These are phyloP conservation scores for Colletotrichum horii DNA, from an alignment of 2,329 filamentous ascomycete genomes.

Conservation along the genomic window DNA sequence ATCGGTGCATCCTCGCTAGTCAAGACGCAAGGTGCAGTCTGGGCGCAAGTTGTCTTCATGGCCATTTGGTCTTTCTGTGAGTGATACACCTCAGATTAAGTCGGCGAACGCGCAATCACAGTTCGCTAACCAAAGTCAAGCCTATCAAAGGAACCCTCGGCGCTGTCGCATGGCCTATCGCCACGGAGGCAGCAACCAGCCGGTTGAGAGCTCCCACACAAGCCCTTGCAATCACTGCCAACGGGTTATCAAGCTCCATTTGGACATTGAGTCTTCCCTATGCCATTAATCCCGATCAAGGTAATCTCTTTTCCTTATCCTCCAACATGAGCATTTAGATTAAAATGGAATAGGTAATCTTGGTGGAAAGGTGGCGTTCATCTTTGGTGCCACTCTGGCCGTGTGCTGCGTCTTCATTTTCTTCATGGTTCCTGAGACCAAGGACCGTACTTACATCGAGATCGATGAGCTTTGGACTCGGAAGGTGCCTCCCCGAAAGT, in stretches of 20 bases:
- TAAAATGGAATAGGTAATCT: not conserved
- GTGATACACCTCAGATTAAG: not conserved
- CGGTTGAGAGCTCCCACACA: conserved; percentile 27
- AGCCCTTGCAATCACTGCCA: not conserved
- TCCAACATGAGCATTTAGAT: not conserved
- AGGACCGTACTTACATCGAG: conserved; percentile 26
- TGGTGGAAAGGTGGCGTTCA: not conserved
- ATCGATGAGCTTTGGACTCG: conserved; percentile 25
- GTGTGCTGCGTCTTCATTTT: conserved; percentile 24
- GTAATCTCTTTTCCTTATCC: not conserved
- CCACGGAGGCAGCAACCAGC: not conserved
- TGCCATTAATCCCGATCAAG: not conserved
- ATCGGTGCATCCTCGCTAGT: not conserved
- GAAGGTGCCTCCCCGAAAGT: not conserved
- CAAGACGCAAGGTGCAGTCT: not conserved
- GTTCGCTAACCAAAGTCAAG: conserved; percentile 11
- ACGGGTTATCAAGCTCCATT: not conserved
- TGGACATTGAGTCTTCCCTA: not conserved
- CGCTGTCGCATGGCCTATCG: not conserved
- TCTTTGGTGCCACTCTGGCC: conserved; percentile 24
- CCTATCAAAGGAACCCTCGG: not conserved
- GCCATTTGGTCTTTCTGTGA: not conserved
- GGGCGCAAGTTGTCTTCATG: not conserved
- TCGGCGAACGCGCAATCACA: not conserved
- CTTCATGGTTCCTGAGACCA: conserved; percentile 25